Evolutionary conservation across 1,139 yeast species (phyloP).

Genomic region (Pichia sp.): DNA sequence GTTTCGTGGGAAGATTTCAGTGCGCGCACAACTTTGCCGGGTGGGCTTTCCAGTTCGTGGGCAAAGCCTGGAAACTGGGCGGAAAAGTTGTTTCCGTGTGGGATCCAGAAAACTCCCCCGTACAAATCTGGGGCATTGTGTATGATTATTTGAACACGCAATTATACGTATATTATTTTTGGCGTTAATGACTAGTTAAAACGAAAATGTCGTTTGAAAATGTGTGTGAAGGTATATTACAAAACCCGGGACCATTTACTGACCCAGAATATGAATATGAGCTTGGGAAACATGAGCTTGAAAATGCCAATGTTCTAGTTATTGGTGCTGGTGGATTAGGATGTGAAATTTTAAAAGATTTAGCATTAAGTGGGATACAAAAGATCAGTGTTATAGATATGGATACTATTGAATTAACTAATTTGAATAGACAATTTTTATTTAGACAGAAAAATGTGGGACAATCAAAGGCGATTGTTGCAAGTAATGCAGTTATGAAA

Average conservation of each 20-base stretch:
- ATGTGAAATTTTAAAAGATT: constrained; percentile 82
- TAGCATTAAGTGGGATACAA: constrained; percentile 71
- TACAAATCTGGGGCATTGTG: too few relatives aligned
- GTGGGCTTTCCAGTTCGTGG: too few relatives aligned
- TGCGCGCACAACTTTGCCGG: too few relatives aligned
- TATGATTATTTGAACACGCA: too few relatives aligned
- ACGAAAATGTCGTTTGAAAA: too few relatives aligned
- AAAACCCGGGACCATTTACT: constrained; percentile 26
- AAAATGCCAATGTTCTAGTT: constrained; percentile 40
- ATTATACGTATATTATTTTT: constrained; percentile 1
- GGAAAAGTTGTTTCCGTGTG: too few relatives aligned
- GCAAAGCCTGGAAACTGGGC: too few relatives aligned
- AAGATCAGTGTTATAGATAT: constrained; percentile 82
- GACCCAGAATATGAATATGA: constrained; percentile 27
- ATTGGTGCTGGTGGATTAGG: constrained; percentile 97
- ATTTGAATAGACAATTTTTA: constrained; percentile 87
- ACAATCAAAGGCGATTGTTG: constrained; percentile 70
- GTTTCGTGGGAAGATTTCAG: too few relatives aligned
- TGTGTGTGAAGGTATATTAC: constrained; percentile 16
- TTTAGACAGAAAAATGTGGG: constrained; percentile 78
- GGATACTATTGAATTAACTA: constrained; percentile 91
- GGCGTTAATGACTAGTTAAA: too few relatives aligned
- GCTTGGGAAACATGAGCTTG: constrained; percentile 25
- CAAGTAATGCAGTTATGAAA: constrained; percentile 54
- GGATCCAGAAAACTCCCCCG: too few relatives aligned